Base-by-base conservation (phyloP, 139 green algal genomes). In the Picocystis salinarum region DNA sequence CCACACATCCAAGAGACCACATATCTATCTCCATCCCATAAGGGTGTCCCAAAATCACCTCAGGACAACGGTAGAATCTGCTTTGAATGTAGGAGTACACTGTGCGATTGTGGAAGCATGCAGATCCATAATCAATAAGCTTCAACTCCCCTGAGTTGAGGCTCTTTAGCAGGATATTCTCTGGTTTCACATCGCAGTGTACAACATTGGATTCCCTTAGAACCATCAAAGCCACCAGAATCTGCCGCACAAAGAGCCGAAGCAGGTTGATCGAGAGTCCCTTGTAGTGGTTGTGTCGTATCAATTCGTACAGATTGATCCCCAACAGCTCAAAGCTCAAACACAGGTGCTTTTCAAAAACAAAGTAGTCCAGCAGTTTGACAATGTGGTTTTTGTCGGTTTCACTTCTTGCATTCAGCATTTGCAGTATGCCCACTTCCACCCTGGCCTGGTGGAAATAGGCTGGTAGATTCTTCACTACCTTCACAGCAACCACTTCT, bases 131-230 rank as follows among this genome's bases (percentile, higher is more conserved):
- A 67, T 98, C 88, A 39, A 98, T 97, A 28, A 98, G 52, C 58
- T 96, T 97, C 42, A 97, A 74, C 2, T 79, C 67, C 17, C 67
- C 73, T 2, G 53, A 59, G 20, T 66, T 45, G 4, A 64, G 23
- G 11, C 40, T 49, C 28, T 66, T 73, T 22, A 94, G 59, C 48
- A 98, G 66, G 29, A 98, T 82, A 64, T 98, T 98, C 63, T 98
- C 88, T 0, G 88, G 88, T 70, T 97, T 97, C 1, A 98, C 62
- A 61, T 98, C 88, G 56, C 88, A 96, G 70, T 98, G 88, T 25
- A 98, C 86, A 61, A 98, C 83, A 45, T 52, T 48, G 2, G 76
- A 74, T 5, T 83, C 69, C 10, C 71, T 59, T 52, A 96, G 59
- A 26, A 91, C 67, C 4, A 45, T 49, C 42, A 98, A 58, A 2